A percentile compares a stretch with the other conserved stretches of the same genome.
phyloP scores from a whole-genome alignment of 1,284 basidiomycete species.

The Cryptococcus jaspeensis region DNA sequence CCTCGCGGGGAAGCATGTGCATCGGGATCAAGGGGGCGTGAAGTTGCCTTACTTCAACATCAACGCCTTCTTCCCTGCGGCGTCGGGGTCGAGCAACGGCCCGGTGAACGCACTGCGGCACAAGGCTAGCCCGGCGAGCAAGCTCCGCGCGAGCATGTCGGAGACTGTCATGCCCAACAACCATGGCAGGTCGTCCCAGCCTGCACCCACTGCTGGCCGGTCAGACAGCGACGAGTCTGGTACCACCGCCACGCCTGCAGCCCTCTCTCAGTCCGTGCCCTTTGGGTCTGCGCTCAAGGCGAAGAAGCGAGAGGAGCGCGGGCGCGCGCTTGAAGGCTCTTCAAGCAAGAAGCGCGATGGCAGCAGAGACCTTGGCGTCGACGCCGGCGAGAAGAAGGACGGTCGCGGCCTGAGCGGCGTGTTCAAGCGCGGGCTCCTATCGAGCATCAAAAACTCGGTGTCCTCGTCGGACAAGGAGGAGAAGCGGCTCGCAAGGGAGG shows the following conservation, averaged over 20 bases:
- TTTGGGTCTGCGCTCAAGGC: neutral
- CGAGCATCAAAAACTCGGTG: conserved; percentile 29
- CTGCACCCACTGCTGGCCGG: neutral
- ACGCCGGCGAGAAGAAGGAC: conserved; percentile 21
- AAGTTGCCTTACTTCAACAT: conserved; percentile 26
- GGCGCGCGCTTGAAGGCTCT: neutral
- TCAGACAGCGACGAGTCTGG: conserved; percentile 17
- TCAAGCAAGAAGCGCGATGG: conserved; percentile 4
- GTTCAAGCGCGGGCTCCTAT: conserved; percentile 43
- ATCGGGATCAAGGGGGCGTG: conserved; percentile 48
- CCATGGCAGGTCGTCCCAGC: neutral
- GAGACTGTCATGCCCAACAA: neutral
- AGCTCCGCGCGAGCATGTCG: conserved; percentile 2
- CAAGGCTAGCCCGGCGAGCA: neutral
- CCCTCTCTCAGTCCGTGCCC: conserved; percentile 6
- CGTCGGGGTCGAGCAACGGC: neutral
- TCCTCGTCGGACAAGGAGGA: conserved; percentile 34
- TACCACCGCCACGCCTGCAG: conserved; percentile 11
- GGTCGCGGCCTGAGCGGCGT: conserved; percentile 25
- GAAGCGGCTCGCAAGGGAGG: conserved; percentile 24
- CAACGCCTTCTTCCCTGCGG: neutral
- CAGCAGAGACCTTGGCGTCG: conserved; percentile 17
- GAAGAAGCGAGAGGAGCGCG: conserved; percentile 5
- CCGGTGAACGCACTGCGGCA: neutral
- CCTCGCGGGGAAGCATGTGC: conserved; percentile 39